Evolutionary conservation across 495 filamentous ascomycete species (phyloP), one percentile per base, ranked within the genome.

Genomic region (Cudoniella acicularis): DNA sequence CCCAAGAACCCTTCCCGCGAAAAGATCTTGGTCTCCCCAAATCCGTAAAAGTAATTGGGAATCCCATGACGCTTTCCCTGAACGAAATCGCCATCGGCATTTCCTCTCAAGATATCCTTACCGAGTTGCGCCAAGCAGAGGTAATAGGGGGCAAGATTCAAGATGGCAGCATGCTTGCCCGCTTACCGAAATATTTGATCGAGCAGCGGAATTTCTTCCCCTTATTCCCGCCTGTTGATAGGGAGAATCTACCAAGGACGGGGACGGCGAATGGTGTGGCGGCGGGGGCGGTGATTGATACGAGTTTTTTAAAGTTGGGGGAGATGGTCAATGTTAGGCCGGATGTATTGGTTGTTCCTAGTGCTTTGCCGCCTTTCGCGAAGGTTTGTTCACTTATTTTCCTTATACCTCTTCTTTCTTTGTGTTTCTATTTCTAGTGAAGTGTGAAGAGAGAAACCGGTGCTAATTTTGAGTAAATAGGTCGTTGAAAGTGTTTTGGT

Each of bases 161-260:
- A 8, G 80, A 86, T 43, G 50, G 59, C 4, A 46, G 46, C 4
- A 51, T 89, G 20, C 76, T 95, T 40, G 83, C 85, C 3, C 71
- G 94, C 24, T 67, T 89, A 17, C 80, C 87, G 2, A 81, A 83
- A 45, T 84, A 91, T 63, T 69, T 98, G 25, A 80, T 98, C 55
- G 86, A 92, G 68, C 94, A 98, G 72, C 78, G 91, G 1, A 90
- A 93, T 72, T 96, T 89, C 70, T 91, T 89, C 67, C 94, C 94
- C 11, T 68, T 98, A 11, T 97, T 89, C 62, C 94, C 94, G 25
- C 86, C 92, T 0, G 77, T 80, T 22, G 83, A 84, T 41, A 79
- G 91, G 45, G 77, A 79, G 54, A 79, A 74, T 51, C 69, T 93
- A 57, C 87, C 87, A 2, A 88, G 84, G 69, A 79, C 75, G 24